phyloP scores from a whole-genome alignment of 108 stramenopile species.

The Discostella pseudostelligera region DNA sequence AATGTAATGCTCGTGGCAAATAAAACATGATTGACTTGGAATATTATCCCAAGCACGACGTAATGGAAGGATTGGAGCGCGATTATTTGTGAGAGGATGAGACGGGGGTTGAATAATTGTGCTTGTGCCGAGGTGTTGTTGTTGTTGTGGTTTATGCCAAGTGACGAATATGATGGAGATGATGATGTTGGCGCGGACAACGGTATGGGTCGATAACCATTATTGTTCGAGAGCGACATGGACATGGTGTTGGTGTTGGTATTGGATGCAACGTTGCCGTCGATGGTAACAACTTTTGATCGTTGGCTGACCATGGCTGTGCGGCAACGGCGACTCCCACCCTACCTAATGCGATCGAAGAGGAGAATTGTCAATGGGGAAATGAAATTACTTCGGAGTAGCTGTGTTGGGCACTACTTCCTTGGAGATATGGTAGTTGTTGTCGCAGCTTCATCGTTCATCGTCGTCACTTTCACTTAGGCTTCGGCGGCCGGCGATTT shows the following conservation, averaged over 20 bases:
- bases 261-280: constrained; percentile 5
- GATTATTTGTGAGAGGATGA: constrained; percentile 66
- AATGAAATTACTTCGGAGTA: too few relatives aligned
- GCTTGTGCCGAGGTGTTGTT: constrained; percentile 12
- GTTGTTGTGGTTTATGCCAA: not conserved
- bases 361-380: too few relatives aligned
- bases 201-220: constrained; percentile 1
- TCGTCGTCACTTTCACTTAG: too few relatives aligned
- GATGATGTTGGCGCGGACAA: constrained; percentile 5
- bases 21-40: constrained; percentile 71
- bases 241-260: not conserved
- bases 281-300: constrained; percentile 25
- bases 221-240: not conserved
- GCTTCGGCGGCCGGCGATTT: too few relatives aligned
- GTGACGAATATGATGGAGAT: not conserved
- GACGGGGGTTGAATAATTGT: constrained; percentile 50
- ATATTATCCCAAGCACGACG: constrained; percentile 58
- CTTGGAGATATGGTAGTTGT: too few relatives aligned
- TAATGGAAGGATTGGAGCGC: constrained; percentile 83
- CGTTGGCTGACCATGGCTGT: constrained; percentile 42
- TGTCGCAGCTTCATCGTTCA: too few relatives aligned
- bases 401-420: too few relatives aligned
- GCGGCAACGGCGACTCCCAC: too few relatives aligned
- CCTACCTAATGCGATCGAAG: too few relatives aligned
- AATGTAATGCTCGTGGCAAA: constrained; percentile 65